Evolutionary conservation across 345 rosid genomes (phyloP).

Genomic region (rapeseed (Brassica napus)): Da-Ae NC_063441.1:22702501-22703000

Average conservation of each 20-base stretch:
- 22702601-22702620: neutral
- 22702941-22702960: neutral
- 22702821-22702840: neutral
- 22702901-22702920: neutral
- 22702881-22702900: neutral
- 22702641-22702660: neutral
- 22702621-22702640: neutral
- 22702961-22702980: neutral
- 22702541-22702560: neutral
- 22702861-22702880: neutral
- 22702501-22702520: neutral
- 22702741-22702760: neutral
- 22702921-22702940: neutral
- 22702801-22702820: neutral
- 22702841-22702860: neutral
- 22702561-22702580: neutral
- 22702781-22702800: neutral
- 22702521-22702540: neutral
- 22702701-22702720: neutral
- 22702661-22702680: neutral
- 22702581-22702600: neutral
- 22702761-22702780: neutral
- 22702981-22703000: neutral
- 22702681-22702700: neutral
- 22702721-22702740: neutral